Evolutionary conservation across 2,329 filamentous ascomycete species (phyloP), one percentile per base, ranked within the genome.

Genomic region (Clarireedia paspali): DNA sequence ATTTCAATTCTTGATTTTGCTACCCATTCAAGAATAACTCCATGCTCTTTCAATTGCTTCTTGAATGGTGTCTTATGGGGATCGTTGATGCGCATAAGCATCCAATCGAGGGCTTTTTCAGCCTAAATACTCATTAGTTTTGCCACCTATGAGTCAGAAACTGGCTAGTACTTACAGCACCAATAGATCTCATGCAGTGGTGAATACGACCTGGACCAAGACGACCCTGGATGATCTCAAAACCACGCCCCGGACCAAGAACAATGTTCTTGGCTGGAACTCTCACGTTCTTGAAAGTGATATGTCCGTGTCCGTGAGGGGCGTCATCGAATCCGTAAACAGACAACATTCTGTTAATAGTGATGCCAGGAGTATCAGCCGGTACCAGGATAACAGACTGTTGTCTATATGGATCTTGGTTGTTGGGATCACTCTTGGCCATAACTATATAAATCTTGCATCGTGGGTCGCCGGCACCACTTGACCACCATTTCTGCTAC

Each of bases 311-410:
- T 55, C 94, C 94, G 72, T 99, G 94, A 2, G 94, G 94, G n/a
- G 94, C 94, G 66, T 99, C 94, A 71, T 97, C 94, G 74, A 91
- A 97, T 57, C 94, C 94, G 73, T 95, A 96, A 62, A 97, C 92
- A 50, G 80, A 87, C 55, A 99, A 78, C 89, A 96, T 96, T 64
- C 94, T 86, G 73, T 96, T 82, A 65, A 97, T 86, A n/a, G 84
- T 95, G 67, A 97, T 87, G 56, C 94, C 94, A 20, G 88, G 87
- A 1, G 88, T 84, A 62, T 82, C 78, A 17, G 88, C 83, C 2
- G 91, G 89, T 15, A 97, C 94, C 27, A 97, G 78, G 50, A 97
- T 82, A 60, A 99, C 91, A 26, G 91, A 96, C 73, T 97, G 94
- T 70, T 96, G 91, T 68, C 82, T 82, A 80, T 97, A 96, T 23